Base-by-base conservation (phyloP, 805 yeast genomes). In the Wickerhamiella australiensis region DNA sequence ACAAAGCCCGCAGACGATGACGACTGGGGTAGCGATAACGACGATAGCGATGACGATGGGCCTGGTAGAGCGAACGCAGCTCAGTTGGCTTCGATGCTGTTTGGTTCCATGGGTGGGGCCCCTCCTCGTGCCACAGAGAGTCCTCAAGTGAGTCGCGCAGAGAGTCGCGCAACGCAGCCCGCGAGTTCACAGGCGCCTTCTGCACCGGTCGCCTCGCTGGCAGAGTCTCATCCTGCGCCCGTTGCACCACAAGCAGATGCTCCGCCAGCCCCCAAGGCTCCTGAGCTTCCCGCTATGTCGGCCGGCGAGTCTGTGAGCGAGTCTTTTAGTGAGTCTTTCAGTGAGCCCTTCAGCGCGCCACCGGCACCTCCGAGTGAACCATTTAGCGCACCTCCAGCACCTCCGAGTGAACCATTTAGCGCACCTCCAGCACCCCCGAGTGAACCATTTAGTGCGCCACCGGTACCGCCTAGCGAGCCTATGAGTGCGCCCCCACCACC, bases 51-150 rank as follows among this genome's bases (percentile, higher is more conserved):
- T 17, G 65, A 57, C 18, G 62, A 55, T 1, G 49, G 53, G 4
- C 55, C 54, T 8, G 65, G 65, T 11, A 59, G 62, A n/a, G 63
- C 63, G 3, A 65, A 69, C 26, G 67, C 74, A 8, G 64, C 70
- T 2, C 67, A 67, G 48, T 59, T 69, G 23, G 73, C 73, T 5
- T 67, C 71, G 20, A 52, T 68, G 52, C 56, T 69, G 51, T 70
- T 69, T 51, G 68, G 72, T 8, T 63, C 69, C 5, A 69, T 69
- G 73, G 70, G 62, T 26, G 49, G 49, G 2, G 47, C 47, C 22
- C 41, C 35, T 9, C 21, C 40, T 1, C 41, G 17, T 3, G 44
- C 45, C 5, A 25, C 27, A 8, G 42, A 41, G 23, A 33, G 40
- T 26, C 52, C 54, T 8, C 33, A 27, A 8, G 38, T 17, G 18